These are phyloP conservation scores for Lasiodiplodia sp. DNA, from an alignment of 2,329 filamentous ascomycete genomes.

Conservation along the genomic window DNA sequence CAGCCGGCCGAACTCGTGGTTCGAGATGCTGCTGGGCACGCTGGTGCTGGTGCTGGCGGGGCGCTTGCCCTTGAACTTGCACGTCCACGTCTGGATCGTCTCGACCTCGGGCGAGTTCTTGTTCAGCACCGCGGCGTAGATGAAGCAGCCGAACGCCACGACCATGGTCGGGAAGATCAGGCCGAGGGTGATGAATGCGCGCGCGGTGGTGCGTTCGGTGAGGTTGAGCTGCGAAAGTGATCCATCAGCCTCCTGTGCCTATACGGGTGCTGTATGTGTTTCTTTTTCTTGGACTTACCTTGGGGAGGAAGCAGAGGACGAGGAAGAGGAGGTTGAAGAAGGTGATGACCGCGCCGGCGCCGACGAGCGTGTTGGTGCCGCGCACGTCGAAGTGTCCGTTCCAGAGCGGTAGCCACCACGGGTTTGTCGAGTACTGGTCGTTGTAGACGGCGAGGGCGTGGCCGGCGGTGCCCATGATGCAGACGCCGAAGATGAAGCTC, in stretches of 20 bases:
- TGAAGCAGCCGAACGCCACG: constrained; percentile 50
- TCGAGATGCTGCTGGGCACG: constrained; percentile 42
- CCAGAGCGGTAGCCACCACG: constrained; percentile 59
- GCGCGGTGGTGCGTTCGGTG: constrained; percentile 45
- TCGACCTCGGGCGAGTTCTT: constrained; percentile 43
- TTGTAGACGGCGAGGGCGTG: constrained; percentile 54
- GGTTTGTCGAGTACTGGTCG: constrained; percentile 51
- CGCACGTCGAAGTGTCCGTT: constrained; percentile 55
- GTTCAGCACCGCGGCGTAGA: constrained; percentile 50
- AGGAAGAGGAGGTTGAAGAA: constrained; percentile 49
- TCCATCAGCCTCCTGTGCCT: not conserved
- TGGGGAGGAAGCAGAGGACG: constrained; percentile 43
- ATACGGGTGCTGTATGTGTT: too few species aligned
- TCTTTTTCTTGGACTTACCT: constrained; percentile 36
- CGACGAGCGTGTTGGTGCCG: constrained; percentile 53
- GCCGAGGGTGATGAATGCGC: constrained; percentile 46
- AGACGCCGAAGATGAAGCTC: constrained; percentile 45
- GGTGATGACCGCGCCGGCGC: constrained; percentile 47
- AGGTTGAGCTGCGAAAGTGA: constrained; percentile 41
- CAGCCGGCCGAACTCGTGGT: constrained; percentile 47
- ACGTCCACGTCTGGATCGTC: constrained; percentile 50
- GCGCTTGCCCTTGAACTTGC: constrained; percentile 45
- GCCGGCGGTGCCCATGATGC: constrained; percentile 53
- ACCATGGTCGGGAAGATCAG: constrained; percentile 47
- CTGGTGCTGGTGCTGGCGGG: constrained; percentile 30